Conservation (phyloP, 345 rosid species). For the Gynandropsis gynandra region DNA sequence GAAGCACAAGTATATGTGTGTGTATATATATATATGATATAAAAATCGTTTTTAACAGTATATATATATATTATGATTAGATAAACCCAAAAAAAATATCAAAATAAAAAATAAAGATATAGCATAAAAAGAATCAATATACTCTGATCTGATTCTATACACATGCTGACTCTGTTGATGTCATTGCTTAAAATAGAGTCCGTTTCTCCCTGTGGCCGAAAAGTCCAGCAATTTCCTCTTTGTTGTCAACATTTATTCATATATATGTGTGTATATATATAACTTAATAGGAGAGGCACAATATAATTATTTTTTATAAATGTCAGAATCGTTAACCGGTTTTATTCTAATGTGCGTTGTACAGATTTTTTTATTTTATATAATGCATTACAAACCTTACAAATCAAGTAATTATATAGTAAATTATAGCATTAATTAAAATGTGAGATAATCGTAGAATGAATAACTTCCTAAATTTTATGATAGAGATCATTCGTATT, state of each 20-base stretch:
- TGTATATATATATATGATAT: not conserved
- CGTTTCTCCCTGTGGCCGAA: slow-evolving; percentile 2
- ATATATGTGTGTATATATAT: too few species aligned
- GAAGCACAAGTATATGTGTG: slow-evolving; percentile 9
- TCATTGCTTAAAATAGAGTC: slow-evolving; percentile 9
- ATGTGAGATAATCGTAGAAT: too few species aligned
- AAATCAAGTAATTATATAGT: too few species aligned
- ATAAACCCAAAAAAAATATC: not conserved
- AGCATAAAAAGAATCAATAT: slow-evolving; percentile 15
- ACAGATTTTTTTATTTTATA: too few species aligned
- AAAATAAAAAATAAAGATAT: not conserved
- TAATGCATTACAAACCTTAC: too few species aligned
- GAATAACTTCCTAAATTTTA: too few species aligned
- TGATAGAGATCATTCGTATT: too few species aligned
- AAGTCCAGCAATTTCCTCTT: slow-evolving; percentile 16
- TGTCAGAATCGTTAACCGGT: too few species aligned
- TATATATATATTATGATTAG: slow-evolving; percentile 1
- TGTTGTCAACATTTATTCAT: slow-evolving; percentile 1
- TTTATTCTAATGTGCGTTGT: too few species aligned
- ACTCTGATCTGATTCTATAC: slow-evolving; percentile 9
- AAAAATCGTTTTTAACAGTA: not conserved
- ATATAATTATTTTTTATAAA: too few species aligned
- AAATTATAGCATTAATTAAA: too few species aligned
- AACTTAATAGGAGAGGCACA: too few species aligned
- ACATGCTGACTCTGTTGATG: slow-evolving; percentile 18